A percentile compares a stretch with the other conserved stretches of the same genome.
phyloP scores from a whole-genome alignment of 1,139 yeast genomes.

The Diutina pseudorugosa region DNA sequence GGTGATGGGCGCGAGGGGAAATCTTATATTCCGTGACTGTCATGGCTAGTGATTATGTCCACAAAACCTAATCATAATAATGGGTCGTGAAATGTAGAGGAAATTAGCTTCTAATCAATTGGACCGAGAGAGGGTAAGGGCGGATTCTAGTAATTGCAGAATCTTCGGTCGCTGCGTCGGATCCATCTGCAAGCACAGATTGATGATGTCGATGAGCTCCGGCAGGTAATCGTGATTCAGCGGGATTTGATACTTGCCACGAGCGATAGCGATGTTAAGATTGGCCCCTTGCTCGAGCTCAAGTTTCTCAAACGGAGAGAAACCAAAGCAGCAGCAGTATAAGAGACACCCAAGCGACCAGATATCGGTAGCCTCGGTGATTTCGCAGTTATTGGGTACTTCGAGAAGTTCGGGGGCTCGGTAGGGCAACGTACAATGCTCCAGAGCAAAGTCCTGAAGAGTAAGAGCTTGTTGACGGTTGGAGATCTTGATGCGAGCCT shows the following conservation, averaged over 20 bases:
- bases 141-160: constrained; percentile 38
- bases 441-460: constrained; percentile 72
- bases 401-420: constrained; percentile 86
- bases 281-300: constrained; percentile 78
- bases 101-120: background rate
- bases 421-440: constrained; percentile 78
- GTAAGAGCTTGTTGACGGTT: constrained; percentile 63
- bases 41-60: background rate
- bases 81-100: background rate
- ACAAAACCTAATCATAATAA: background rate
- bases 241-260: constrained; percentile 62
- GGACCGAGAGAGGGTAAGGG: constrained; percentile 6
- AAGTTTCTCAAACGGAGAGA: constrained; percentile 79
- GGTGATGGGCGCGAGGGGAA: background rate
- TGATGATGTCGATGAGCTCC: constrained; percentile 42
- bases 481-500: constrained; percentile 43
- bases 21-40: background rate
- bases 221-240: constrained; percentile 33
- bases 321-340: constrained; percentile 59
- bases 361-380: constrained; percentile 70
- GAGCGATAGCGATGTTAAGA: constrained; percentile 61
- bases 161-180: constrained; percentile 50
- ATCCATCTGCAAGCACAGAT: constrained; percentile 47
- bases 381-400: constrained; percentile 47
- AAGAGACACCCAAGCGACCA: constrained; percentile 88